Evolutionary conservation across 2,329 filamentous ascomycete genomes (phyloP), one percentile per base, ranked within the genome.

Genomic region (Orbilia quercus): DNA sequence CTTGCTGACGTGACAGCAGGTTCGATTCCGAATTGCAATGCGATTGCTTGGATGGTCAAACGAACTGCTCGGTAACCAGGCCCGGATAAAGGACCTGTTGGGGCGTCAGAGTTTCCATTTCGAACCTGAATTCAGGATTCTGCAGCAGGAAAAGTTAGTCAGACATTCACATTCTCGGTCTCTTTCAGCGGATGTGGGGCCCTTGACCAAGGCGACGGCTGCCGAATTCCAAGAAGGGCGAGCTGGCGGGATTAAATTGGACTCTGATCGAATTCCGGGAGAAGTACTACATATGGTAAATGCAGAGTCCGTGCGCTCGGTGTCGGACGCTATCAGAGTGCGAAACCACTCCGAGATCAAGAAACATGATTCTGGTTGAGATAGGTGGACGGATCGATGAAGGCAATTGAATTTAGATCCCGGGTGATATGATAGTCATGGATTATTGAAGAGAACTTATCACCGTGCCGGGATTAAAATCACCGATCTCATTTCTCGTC

Each of bases 241-340:
- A 53, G 38, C 9, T 14, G 11, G 34, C 23, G 22, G 62, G 42
- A 66, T 66, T 48, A 50, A 58, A 58, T 66, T 58, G 51, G 18
- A 48, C 47, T 40, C 34, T n/a, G 22, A 59, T 58, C 62, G 42
- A 58, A 40, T 14, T 28, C 16, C 14, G 38, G 31, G 20, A n/a
- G n/a, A n/a, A n/a, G n/a, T n/a, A n/a, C n/a, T n/a, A n/a, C n/a
- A n/a, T n/a, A n/a, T n/a, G n/a, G n/a, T n/a, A n/a, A n/a, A n/a
- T n/a, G n/a, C n/a, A n/a, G n/a, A n/a, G 62, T 65, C 62, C 47
- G 62, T 65, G 62, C 62, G 22, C 50, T 22, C 47, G 14, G 45
- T 54, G 45, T 40, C 36, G n/a, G 36, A 34, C 12, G 9, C n/a
- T 40, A 14, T 7, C 6, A 40, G 14, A 12, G 36, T n/a, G 12